Evolutionary conservation across 1,284 basidiomycete species (phyloP), one percentile per base, ranked within the genome.

Genomic region (Acaromyces ingoldii): DNA sequence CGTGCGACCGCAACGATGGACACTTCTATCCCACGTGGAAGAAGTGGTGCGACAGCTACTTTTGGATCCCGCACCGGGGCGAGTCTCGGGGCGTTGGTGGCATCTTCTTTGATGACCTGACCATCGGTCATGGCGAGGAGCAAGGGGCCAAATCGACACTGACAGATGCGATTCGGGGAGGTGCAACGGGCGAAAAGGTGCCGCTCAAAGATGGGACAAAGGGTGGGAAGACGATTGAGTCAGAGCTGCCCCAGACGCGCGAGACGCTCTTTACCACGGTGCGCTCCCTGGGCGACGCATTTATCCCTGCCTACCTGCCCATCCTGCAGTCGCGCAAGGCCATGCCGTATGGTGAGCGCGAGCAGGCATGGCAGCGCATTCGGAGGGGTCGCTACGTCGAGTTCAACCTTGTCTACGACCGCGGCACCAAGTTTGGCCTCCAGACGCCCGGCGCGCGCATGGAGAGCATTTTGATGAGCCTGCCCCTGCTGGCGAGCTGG

Each of bases 41-140:
- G 77, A 82, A 82, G 64, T 97, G 91, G 91, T 97, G 93, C 79
- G 95, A 98, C 78, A 85, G 89, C 73, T 99, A 99, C 80, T 98
- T 99, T 77, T 86, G 81, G 78, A 86, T 97, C 67, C 81, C 88
- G n/a, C 93, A 98, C 74, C 85, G 93, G n/a, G 78, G 80, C 28
- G 93, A 98, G 78, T 79, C 84, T 1, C 84, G 93, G 22, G 95
- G 95, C 2, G 78, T 99, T 34, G 95, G 95, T 21, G 95, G 95
- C 0, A 81, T 99, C 59, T 98, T 98, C 80, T 95, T 96, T 74
- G 93, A 98, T 77, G 72, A 74, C 43, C 44, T 75, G 28, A 65
- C 68, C 3, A 48, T 74, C 2, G 15, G 15, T 7, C 37, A 7
- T 71, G 13, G 53, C 50, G 37, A 38, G 22, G n/a, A n/a, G 15